Conservation (phyloP, 2,329 filamentous ascomycete species). For the Hymenoscyphus salicellus region DNA sequence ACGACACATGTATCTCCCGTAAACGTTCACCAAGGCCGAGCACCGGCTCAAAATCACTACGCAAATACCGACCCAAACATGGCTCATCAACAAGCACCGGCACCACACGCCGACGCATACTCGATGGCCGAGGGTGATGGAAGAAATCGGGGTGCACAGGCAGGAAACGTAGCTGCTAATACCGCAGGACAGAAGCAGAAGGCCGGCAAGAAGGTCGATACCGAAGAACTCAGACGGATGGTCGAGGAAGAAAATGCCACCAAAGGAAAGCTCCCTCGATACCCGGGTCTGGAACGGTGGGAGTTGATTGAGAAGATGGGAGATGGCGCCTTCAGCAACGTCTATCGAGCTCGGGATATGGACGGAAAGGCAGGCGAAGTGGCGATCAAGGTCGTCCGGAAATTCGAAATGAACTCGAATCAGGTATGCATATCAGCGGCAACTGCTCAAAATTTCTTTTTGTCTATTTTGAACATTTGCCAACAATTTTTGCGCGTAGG, state of each 20-base stretch:
- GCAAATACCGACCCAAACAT: slow-evolving; percentile 60
- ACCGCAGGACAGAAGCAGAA: slow-evolving; percentile 57
- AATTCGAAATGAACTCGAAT: slow-evolving; percentile 97
- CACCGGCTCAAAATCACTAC: slow-evolving; percentile 39
- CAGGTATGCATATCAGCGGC: slow-evolving; percentile 69
- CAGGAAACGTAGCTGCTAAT: slow-evolving; percentile 62
- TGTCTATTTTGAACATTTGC: slow-evolving; percentile 43
- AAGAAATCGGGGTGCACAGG: slow-evolving; percentile 67
- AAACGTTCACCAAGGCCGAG: slow-evolving; percentile 53
- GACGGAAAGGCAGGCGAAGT: slow-evolving; percentile 73
- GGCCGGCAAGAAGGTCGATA: slow-evolving; percentile 46
- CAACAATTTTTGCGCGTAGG: slow-evolving; percentile 63
- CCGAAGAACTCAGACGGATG: slow-evolving; percentile 75
- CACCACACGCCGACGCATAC: slow-evolving; percentile 54
- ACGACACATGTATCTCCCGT: slow-evolving; percentile 44
- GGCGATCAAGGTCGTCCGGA: slow-evolving; percentile 97
- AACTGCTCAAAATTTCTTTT: slow-evolving; percentile 27
- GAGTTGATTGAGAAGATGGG: slow-evolving; percentile 94
- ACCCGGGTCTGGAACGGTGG: slow-evolving; percentile 83
- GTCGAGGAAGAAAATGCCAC: slow-evolving; percentile 88
- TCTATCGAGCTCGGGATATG: slow-evolving; percentile 81
- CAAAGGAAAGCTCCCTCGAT: slow-evolving; percentile 79
- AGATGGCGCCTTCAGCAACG: slow-evolving; percentile 97
- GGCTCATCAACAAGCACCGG: slow-evolving; percentile 51
- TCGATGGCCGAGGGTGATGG: slow-evolving; percentile 58